These are phyloP conservation scores for Suhomyces sp. DNA, from an alignment of 805 yeast genomes.

Conservation along the genomic window DNA sequence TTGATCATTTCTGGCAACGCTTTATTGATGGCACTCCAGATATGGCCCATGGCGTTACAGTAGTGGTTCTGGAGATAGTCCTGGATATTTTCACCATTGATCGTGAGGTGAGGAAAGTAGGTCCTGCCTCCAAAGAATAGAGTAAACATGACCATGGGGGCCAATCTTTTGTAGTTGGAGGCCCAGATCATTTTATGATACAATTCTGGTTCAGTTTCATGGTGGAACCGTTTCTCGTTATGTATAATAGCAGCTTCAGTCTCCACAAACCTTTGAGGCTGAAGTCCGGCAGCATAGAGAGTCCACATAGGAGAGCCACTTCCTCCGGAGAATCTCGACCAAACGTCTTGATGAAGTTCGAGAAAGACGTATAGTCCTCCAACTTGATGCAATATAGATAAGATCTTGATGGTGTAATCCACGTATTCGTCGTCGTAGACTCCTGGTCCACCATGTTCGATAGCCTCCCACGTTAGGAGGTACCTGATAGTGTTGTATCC, in stretches of 20 bases:
- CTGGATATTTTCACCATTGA: constrained; percentile 77
- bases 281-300: constrained; percentile 79
- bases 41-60: constrained; percentile 46
- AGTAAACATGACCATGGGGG: constrained; percentile 79
- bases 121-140: constrained; percentile 75
- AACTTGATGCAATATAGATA: constrained; percentile 53
- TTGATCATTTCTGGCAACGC: constrained; percentile 32
- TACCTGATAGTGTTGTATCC: constrained; percentile 81
- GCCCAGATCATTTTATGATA: constrained; percentile 93
- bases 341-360: constrained; percentile 93
- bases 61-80: constrained; percentile 69
- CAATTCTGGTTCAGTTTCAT: constrained; percentile 37
- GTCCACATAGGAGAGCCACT: constrained; percentile 97
- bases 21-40: constrained; percentile 33
- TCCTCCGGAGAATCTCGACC: constrained; percentile 89
- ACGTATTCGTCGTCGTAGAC: constrained; percentile 74
- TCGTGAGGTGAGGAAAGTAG: constrained; percentile 72
- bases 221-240: constrained; percentile 42
- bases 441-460: constrained; percentile 88
- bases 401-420: constrained; percentile 62
- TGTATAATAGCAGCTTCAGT: constrained; percentile 85
- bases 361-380: constrained; percentile 79
- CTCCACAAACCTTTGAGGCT: constrained; percentile 66
- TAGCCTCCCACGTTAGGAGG: constrained; percentile 86
- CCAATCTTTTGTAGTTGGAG: constrained; percentile 76